phyloP scores from a whole-genome alignment of 2,329 filamentous ascomycete species.

The Cladosporium sp. region DNA sequence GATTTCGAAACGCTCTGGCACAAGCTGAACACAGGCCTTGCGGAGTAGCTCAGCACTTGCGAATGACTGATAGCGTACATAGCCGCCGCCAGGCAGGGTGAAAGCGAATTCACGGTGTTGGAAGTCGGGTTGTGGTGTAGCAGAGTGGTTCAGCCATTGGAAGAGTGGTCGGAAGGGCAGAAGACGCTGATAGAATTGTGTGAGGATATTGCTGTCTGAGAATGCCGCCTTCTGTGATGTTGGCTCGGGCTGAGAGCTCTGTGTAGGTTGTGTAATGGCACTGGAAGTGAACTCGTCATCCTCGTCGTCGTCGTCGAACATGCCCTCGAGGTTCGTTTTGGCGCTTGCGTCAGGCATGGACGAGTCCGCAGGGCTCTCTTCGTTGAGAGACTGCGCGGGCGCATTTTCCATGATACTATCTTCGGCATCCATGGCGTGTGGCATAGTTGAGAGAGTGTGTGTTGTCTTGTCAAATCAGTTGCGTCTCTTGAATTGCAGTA shows the following conservation, averaged over 20 bases:
- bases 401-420: slow-evolving; percentile 38
- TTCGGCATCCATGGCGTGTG: slow-evolving; percentile 28
- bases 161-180: slow-evolving; percentile 95
- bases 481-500: neutral
- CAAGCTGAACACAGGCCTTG: slow-evolving; percentile 84
- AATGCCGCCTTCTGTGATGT: slow-evolving; percentile 27
- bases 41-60: slow-evolving; percentile 71
- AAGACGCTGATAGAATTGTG: slow-evolving; percentile 90
- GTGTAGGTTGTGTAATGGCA: slow-evolving; percentile 47
- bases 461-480: slow-evolving; percentile 19
- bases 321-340: slow-evolving; percentile 50
- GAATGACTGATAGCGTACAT: slow-evolving; percentile 87
- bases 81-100: slow-evolving; percentile 87
- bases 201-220: slow-evolving; percentile 81
- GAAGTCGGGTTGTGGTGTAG: slow-evolving; percentile 83
- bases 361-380: slow-evolving; percentile 17
- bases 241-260: slow-evolving; percentile 39
- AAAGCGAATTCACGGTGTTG: slow-evolving; percentile 93
- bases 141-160: slow-evolving; percentile 96
- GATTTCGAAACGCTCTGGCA: slow-evolving; percentile 95
- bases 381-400: slow-evolving; percentile 22
- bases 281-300: slow-evolving; percentile 60
- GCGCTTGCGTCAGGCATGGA: slow-evolving; percentile 16
- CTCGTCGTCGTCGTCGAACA: slow-evolving; percentile 61
- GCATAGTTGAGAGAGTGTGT: slow-evolving; percentile 42